Base-by-base conservation (phyloP, 2,329 filamentous ascomycete species). In the Phaeoacremonium minimum region DNA sequence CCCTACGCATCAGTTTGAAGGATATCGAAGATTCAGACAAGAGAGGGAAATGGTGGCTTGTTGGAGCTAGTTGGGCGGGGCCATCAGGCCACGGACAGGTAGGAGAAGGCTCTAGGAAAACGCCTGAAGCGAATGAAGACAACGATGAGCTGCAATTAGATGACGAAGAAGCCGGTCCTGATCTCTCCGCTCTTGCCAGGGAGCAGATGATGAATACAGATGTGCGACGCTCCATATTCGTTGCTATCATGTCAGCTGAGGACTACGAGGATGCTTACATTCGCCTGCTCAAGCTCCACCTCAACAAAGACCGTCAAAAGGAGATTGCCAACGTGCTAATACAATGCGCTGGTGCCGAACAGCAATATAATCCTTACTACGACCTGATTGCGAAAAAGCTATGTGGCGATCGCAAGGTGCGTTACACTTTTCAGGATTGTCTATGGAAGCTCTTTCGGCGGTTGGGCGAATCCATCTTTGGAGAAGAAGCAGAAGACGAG, bases 41-140 rank as follows among this genome's bases (percentile, higher is more conserved):
- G 55, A 86, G 83, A 55, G 93, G 93, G 1, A 96, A 95, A 66
- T 98, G 93, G 93, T 98, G 93, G 93, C 77, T 97, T 15, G 87
- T 97, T 5, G 93, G 93, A 35, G 91, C 93, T n/a, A 95, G 89
- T 59, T 96, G 91, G 78, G 67, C 73, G 4, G 76, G 74, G 16
- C 54, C 52, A 18, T 48, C 51, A 3, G 43, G 45, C 14, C 40
- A 36, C 6, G 35, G 46, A 8, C 48, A 48, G 28, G 18, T 18
- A 26, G 40, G 48, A 5, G 35, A 48, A 30, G 37, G 49, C 30
- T 40, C 46, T 13, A 35, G 43, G 15, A 29, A 28, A 6, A 69
- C 67, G 28, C 49, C 45, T 40, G 46, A 60, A 14, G 47, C 40
- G 11, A 63, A 66, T n/a, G 58, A 61, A 18, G 46, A 53, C 20